Base-by-base conservation (phyloP, 768 basidiomycete species). In the Russula griseocarnosa region DNA sequence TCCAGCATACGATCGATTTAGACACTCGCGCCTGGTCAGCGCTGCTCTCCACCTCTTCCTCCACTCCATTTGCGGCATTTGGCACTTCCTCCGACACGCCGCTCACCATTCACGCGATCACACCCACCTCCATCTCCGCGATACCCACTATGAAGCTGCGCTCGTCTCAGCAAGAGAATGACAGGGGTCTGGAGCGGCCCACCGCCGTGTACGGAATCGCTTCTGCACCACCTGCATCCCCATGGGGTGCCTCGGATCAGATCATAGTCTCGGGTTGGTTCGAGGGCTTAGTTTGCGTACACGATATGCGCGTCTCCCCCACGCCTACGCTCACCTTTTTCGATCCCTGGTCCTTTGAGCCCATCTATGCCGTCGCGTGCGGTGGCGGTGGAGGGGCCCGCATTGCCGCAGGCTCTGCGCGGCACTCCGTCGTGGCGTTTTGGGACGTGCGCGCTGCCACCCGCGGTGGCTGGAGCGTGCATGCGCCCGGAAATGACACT, bases 201-300 rank as follows among this genome's bases (percentile, higher is more conserved):
- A 81, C 84, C 38, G 88, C 90, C 1, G 91, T 91, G 11, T 92
- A 92, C 75, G 87, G 82, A 49, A 82, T 94, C 71, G 76, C 83
- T 9, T 77, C 76, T 28, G 82, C 83, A 8, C 86, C 88, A 0
- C 77, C 79, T 0, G 78, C 82, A 30, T 85, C 86, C 24, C 83
- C 86, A 1, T 85, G 86, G 81, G 90, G 90, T 4, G 74, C 81
- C 2, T 87, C 88, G 3, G 83, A 87, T 20, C 80, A 90, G 69
- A 81, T 90, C 22, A 61, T 94, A 26, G 79, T 90, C 42, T 87
- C 88, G 1, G 92, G 90, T 1, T 92, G 91, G 90, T 93, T 84
- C 73, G 89, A 94, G 71, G 87, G 91, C 13, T 72, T 79, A 54
- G 86, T 90, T 38, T 80, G 83, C 42, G 80, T 90, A 56, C 86